These are phyloP conservation scores for Neophaeococcomyces mojaviensis DNA, from an alignment of 2,329 filamentous ascomycete species.

Conservation along the genomic window DNA sequence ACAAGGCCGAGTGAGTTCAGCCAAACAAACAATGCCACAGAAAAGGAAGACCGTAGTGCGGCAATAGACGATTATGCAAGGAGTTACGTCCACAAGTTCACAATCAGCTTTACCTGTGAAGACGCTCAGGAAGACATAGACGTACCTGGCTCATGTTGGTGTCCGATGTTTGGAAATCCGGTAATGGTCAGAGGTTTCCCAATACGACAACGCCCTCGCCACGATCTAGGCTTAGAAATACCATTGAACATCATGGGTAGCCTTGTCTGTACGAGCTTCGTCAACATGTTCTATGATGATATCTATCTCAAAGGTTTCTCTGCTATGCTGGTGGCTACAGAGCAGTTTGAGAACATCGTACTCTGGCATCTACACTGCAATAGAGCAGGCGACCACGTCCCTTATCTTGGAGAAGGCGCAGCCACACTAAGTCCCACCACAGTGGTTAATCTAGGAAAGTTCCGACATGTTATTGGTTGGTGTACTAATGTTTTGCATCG, in stretches of 20 bases:
- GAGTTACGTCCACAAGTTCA: slow-evolving; percentile 1
- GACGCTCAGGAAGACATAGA: neutral
- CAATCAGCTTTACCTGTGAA: slow-evolving; percentile 11
- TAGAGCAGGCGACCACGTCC: slow-evolving; percentile 22
- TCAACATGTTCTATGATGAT: slow-evolving; percentile 24
- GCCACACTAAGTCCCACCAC: neutral
- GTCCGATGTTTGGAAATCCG: slow-evolving; percentile 24
- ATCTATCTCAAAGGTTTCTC: slow-evolving; percentile 31
- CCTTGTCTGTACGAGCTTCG: slow-evolving; percentile 15
- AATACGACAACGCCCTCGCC: slow-evolving; percentile 17
- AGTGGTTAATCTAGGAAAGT: slow-evolving; percentile 10
- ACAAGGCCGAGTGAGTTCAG: neutral
- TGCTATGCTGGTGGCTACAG: slow-evolving; percentile 27
- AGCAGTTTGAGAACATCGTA: slow-evolving; percentile 15
- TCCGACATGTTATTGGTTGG: slow-evolving; percentile 31
- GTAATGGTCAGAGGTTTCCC: slow-evolving; percentile 29
- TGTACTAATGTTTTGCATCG: slow-evolving; percentile 13
- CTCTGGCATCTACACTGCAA: slow-evolving; percentile 29
- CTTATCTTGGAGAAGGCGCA: slow-evolving; percentile 20
- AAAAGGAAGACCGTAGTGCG: too few species aligned
- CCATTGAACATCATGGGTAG: slow-evolving; percentile 25
- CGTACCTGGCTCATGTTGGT: slow-evolving; percentile 27
- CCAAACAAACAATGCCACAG: too few species aligned
- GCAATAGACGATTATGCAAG: too few species aligned
- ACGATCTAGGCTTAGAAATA: slow-evolving; percentile 27